Conservation (phyloP, 768 basidiomycete genomes). For the Russula earlei region DNA sequence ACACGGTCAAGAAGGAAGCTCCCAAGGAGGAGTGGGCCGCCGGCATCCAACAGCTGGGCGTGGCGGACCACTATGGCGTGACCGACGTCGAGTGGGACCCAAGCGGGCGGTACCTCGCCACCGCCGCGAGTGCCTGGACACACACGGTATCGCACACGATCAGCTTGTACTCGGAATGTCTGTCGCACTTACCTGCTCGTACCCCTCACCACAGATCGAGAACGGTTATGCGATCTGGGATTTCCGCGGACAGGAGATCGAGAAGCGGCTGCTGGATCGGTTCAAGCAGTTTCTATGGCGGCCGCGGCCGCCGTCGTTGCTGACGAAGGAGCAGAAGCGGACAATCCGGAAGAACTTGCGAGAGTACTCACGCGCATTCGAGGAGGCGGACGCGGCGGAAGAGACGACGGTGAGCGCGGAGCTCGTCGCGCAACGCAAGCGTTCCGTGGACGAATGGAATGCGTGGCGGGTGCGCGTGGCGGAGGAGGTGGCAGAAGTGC, state of each 20-base stretch:
- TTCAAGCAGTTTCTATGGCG: conserved; percentile 99
- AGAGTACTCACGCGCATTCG: conserved; percentile 86
- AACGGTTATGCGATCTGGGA: conserved; percentile 97
- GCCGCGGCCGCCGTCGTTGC: conserved; percentile 81
- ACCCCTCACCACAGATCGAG: conserved; percentile 55
- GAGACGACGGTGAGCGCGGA: conserved; percentile 93
- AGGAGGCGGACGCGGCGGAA: conserved; percentile 94
- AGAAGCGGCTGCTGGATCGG: conserved; percentile 78
- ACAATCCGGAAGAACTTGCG: conserved; percentile 80
- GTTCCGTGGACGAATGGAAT: conserved; percentile 98
- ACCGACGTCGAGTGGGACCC: conserved; percentile 99
- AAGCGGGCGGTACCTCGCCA: conserved; percentile 84
- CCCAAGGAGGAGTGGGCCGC: conserved; percentile 72
- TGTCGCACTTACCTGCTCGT: background rate
- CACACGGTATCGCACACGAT: conserved; percentile 55
- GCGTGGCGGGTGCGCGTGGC: conserved; percentile 79
- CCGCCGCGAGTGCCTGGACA: conserved; percentile 91
- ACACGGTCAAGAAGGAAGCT: conserved; percentile 37
- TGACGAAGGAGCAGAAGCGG: conserved; percentile 82
- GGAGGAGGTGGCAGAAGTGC: conserved; percentile 53
- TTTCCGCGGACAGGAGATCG: conserved; percentile 93
- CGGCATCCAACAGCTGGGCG: conserved; percentile 76
- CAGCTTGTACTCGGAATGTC: too few relatives aligned
- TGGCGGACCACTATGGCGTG: conserved; percentile 91
- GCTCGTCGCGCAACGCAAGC: conserved; percentile 78